These are phyloP conservation scores for Limnomonas spitsbergensis DNA, from an alignment of 139 green algal species.

Conservation along the genomic window DNA sequence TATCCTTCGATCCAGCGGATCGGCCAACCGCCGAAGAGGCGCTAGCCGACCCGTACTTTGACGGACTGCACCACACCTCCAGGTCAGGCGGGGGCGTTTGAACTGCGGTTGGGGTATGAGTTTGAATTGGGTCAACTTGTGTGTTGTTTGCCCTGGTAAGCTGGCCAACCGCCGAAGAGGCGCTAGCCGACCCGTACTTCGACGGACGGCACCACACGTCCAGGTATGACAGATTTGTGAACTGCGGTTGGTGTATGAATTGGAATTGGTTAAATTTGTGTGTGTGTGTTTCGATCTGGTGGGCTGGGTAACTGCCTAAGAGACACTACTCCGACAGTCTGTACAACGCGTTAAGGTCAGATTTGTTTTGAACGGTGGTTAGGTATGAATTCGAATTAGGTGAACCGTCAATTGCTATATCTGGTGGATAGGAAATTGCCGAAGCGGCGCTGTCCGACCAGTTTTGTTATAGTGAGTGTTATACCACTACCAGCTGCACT, in stretches of 20 bases:
- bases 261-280: neutral
- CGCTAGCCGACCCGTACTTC: slow-evolving; percentile 65
- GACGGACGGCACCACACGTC: neutral
- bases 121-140: neutral
- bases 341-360: too few species aligned
- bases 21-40: slow-evolving; percentile 78
- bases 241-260: neutral
- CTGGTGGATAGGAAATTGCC: too few species aligned
- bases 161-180: slow-evolving; percentile 76
- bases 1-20: slow-evolving; percentile 89
- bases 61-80: neutral
- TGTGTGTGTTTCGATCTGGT: slow-evolving; percentile 90
- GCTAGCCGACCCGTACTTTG: slow-evolving; percentile 65
- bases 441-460: too few species aligned
- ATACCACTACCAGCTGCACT: too few species aligned
- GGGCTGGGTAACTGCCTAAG: slow-evolving; percentile 74
- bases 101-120: neutral
- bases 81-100: neutral
- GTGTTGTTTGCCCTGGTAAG: slow-evolving; percentile 89
- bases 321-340: too few species aligned
- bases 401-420: too few species aligned
- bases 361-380: too few species aligned
- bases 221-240: neutral
- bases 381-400: too few species aligned
- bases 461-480: too few species aligned